Evolutionary conservation across 2,329 filamentous ascomycete species (phyloP), one percentile per base, ranked within the genome.

Genomic region (Alternaria gaisen): DNA sequence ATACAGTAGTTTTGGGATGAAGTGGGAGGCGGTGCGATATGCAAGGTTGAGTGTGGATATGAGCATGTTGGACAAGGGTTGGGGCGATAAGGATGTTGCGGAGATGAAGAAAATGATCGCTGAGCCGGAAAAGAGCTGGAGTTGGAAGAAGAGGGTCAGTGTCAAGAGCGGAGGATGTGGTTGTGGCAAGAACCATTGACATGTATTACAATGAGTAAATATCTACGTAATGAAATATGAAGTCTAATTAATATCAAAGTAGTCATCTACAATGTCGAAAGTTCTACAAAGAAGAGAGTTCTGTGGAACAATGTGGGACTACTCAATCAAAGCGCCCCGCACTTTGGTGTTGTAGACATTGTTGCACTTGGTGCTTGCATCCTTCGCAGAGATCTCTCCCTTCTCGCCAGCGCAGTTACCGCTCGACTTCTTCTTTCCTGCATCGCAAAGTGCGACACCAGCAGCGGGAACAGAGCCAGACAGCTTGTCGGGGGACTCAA

Each of bases 1-100:
- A 36, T 80, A 80, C 53, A 78, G 75, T 26, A 72, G 76, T 51
- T 75, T 79, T 53, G 66, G 76, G 38, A 64, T 71, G 53, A 65
- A 55, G 56, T 75, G 64, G 53, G 69, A 69, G 48, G 75, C 76
- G 10, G 63, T 75, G 18, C 67, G 63, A 62, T 77, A 75, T 60
- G 76, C 76, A 41, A 51, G 71, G 26, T 42, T 75, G 51, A 69
- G 67, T 28, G 57, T 66, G 0, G 74, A 77, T 64, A 56, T 68
- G 26, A 63, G 56, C 3, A 67, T 72, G 43, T 42, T 78, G 30
- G 76, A 77, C 54, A 76, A 74, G 41, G 76, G 75, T 0, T 77
- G 70, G 26, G 44, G 46, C 11, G 72, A 77, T 60, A 16, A 18
- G 2, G 74, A 76, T 56, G 70, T 76, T 0, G 44, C 20, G 24